Base-by-base conservation (phyloP, 2,329 filamentous ascomycete genomes). In the Ceratocystis variospora region DNA sequence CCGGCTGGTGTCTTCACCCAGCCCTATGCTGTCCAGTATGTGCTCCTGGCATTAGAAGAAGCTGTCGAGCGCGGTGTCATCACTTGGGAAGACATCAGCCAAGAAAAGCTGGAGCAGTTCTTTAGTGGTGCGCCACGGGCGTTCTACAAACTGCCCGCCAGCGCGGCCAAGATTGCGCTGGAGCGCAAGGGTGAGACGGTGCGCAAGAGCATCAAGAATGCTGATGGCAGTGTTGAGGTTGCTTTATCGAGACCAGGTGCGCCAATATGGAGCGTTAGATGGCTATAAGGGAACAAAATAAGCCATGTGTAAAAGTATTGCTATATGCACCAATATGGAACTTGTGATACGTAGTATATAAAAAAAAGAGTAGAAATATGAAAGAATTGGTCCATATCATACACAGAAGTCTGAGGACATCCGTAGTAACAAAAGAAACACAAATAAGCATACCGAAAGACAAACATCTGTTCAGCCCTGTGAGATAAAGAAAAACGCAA, bases 1-100 rank as follows among this genome's bases (percentile, higher is more conserved):
- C 83, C 87, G 0, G 89, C 89, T 0, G 89, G 89, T 3, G 88
- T 92, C 55, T 93, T 90, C 74, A 92, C 89, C 0, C 89, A 93
- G 76, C 86, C 87, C 3, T 85, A 85, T 72, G 85, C 84, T 0
- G 79, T 85, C 1, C 84, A 84, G 65, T 79, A 86, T 61, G 85
- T 90, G 61, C 76, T 90, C 28, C 71, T 77, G 44, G 81, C 79
- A 0, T 76, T 90, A 50, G 82, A 88, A 74, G 81, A 83, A 70
- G 87, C 80, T 3, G 77, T 87, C 3, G 77, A 78, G 68, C 77
- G 79, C 10, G 81, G 80, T 1, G 78, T 81, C 45, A 78, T 86
- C 57, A 72, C 72, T 5, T 79, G 80, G 66, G 75, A 73, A 0
- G 78, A 82, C n/a, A 75, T 86, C 7, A 83, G 81, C 4, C 77